These are phyloP conservation scores for Heliamphora exappendiculata DNA, from an alignment of 148 eudicot genomes.

Conservation along the genomic window DNA sequence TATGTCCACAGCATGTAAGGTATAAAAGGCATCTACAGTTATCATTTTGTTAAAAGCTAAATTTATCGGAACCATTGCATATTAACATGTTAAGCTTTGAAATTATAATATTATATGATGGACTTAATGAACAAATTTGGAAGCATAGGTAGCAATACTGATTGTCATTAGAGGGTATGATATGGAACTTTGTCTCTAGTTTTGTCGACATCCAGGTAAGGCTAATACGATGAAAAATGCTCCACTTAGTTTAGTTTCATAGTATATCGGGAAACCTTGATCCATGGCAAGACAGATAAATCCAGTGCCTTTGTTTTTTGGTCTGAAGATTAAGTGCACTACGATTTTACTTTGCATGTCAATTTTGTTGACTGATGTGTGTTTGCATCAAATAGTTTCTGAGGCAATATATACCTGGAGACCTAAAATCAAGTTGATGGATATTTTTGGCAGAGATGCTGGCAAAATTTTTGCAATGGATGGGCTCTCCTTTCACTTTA, in stretches of 20 bases:
- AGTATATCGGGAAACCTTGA: neutral
- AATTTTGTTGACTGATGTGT: neutral
- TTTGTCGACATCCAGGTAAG: neutral
- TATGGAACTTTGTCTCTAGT: neutral
- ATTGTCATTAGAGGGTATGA: neutral
- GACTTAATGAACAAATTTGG: neutral
- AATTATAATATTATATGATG: neutral
- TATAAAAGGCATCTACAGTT: too few species aligned
- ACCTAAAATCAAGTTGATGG: neutral
- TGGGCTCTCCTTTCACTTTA: neutral
- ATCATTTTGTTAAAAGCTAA: too few species aligned
- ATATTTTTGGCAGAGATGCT: neutral
- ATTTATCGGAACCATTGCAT: too few species aligned
- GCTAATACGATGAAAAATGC: too few species aligned
- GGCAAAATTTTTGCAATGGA: neutral
- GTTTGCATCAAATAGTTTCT: neutral
- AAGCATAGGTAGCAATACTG: neutral
- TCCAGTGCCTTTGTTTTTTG: neutral
- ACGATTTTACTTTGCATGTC: neutral
- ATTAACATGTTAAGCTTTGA: too few species aligned
- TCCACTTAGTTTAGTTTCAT: neutral
- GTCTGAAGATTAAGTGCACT: neutral
- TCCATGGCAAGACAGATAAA: neutral
- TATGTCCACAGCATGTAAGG: too few species aligned
- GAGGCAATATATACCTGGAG: neutral